Evolutionary conservation across 805 yeast genomes (phyloP).

Genomic region (Yarrowia phangngaensis): DNA sequence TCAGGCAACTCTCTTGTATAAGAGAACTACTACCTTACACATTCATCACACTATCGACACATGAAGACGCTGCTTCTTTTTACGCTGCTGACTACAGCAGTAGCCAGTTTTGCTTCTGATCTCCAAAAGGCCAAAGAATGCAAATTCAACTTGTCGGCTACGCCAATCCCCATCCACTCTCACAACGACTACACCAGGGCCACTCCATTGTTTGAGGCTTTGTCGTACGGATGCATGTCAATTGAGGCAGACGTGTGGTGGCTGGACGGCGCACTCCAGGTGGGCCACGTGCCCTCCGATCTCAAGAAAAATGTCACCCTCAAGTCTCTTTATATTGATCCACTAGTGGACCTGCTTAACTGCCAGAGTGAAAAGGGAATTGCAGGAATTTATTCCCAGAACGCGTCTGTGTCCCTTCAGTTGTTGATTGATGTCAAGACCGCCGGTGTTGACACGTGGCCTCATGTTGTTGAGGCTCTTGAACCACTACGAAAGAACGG

Average conservation of each 20-base stretch:
- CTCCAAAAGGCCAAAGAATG: constrained; percentile 11
- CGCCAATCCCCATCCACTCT: constrained; percentile 49
- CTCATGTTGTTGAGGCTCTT: constrained; percentile 46
- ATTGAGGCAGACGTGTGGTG: constrained; percentile 68
- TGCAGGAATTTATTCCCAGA: constrained; percentile 25
- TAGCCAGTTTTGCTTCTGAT: constrained; percentile 17
- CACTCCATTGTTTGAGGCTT: constrained; percentile 56
- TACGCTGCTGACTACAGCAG: background rate
- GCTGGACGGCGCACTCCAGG: constrained; percentile 28
- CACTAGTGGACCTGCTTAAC: constrained; percentile 26
- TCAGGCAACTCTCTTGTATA: no score
- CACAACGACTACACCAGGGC: constrained; percentile 69
- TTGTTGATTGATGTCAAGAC: constrained; percentile 62
- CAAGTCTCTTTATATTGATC: constrained; percentile 18
- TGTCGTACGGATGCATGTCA: constrained; percentile 49
- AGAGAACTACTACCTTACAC: no score
- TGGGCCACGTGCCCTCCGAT: constrained; percentile 27
- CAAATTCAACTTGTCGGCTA: constrained; percentile 8
- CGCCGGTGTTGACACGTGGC: constrained; percentile 46
- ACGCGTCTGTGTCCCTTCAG: constrained; percentile 42
- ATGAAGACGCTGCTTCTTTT: no score
- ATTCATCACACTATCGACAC: background rate
- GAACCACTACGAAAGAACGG: constrained; percentile 47
- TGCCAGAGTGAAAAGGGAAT: constrained; percentile 9
- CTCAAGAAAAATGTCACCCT: constrained; percentile 17